Evolutionary conservation across 768 basidiomycete species (phyloP).

Genomic region (Leucosporidium creatinivorum): DNA sequence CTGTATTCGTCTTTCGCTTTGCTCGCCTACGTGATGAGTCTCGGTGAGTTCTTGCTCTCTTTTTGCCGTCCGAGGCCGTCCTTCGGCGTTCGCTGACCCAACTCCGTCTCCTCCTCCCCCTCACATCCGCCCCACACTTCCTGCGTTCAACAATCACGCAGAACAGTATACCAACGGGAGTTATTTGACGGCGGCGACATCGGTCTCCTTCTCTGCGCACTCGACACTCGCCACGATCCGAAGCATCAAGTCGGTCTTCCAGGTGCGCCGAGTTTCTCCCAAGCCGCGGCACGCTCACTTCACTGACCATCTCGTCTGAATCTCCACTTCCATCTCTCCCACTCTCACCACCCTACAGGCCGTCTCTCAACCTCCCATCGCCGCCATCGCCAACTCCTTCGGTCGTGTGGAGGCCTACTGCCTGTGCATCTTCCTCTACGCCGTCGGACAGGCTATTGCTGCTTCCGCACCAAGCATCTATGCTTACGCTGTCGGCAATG

Average conservation of each 20-base stretch:
- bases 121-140: too few species aligned
- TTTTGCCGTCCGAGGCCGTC: background rate
- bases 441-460: conserved; percentile 25
- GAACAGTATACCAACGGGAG: background rate
- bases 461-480: conserved; percentile 34
- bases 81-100: background rate
- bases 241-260: conserved; percentile 39
- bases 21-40: conserved; percentile 38
- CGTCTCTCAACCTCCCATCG: conserved; percentile 40
- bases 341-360: conserved; percentile 7
- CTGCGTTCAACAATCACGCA: conserved; percentile 23
- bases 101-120: too few species aligned
- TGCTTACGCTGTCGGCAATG: conserved; percentile 20
- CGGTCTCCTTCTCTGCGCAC: conserved; percentile 37
- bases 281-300: background rate
- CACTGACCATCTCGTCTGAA: background rate
- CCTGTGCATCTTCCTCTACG: conserved; percentile 39
- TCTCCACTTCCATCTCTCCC: background rate
- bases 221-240: conserved; percentile 39
- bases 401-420: conserved; percentile 39
- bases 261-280: conserved; percentile 23
- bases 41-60: conserved; percentile 33
- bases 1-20: conserved; percentile 38
- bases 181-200: conserved; percentile 37
- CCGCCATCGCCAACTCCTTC: conserved; percentile 39